Base-by-base conservation (phyloP, 1,284 basidiomycete species). In the Moesziomyces aphidis region DNA sequence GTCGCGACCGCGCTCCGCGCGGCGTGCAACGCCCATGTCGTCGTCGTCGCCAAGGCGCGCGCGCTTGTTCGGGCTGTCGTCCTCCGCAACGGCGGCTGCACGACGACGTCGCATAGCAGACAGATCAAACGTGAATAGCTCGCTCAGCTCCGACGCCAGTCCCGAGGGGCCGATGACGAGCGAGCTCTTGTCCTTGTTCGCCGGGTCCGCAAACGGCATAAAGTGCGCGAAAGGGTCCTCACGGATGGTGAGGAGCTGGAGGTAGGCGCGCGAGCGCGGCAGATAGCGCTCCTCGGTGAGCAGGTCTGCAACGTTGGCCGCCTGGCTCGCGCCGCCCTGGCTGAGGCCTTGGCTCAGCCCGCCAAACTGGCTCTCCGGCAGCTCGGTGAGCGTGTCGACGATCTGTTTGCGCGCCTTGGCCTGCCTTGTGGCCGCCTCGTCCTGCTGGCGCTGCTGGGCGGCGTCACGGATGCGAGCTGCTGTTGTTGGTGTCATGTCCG, bases 181-280 rank as follows among this genome's bases (percentile, higher is more conserved):
- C 6, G 85, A 83, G 13, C 48, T 89, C 88, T 9, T 90, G 87
- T 6, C 90, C 43, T 89, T 87, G 80, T 89, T 91, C 1, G 90
- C 92, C 0, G 69, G 69, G 42, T 71, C 70, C 54, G 62, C 64
- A 47, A 71, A 76, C 1, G 94, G 93, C 52, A 95, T 86, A 86
- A 96, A 95, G 83, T 95, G 91, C 4, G 90, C 87, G 3, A 92
- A 86, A 17, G 94, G 94, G 79, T 97, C 93, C 24, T 91, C 90
- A 42, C 92, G 90, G 77, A 96, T 93, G 80, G 92, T 90, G 54
- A 92, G 88, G 10, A 96, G 87, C 23, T 91, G 90, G 88, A 94
- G 90, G 55, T 93, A 89, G 55, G 92, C 88, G 1, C 91, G 87
- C 13, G 94, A 93, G 31, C 91, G 89, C 7, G 94, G 93, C 50